Conservation (phyloP, 2,329 filamentous ascomycete species). For the Paraphoma sp. region DNA sequence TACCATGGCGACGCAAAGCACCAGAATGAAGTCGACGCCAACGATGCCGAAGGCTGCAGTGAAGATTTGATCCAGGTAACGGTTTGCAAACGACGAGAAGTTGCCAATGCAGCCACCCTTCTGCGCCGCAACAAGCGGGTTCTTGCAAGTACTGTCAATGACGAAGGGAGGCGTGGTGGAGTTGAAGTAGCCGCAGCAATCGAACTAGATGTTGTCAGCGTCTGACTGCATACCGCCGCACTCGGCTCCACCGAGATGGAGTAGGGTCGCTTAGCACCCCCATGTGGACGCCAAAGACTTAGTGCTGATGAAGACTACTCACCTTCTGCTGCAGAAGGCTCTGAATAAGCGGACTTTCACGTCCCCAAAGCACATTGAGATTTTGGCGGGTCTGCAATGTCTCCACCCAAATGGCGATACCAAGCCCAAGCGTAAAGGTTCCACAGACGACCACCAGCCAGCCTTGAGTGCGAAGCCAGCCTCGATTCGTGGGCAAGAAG, state of each 20-base stretch:
- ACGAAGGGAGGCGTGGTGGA: slow-evolving; percentile 75
- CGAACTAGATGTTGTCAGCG: slow-evolving; percentile 62
- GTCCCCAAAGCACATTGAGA: slow-evolving; percentile 67
- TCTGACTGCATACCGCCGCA: slow-evolving; percentile 14
- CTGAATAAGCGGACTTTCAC: slow-evolving; percentile 65
- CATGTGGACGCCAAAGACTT: slow-evolving; percentile 10
- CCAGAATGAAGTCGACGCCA: slow-evolving; percentile 69
- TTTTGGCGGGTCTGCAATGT: slow-evolving; percentile 72
- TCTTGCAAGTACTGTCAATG: slow-evolving; percentile 71
- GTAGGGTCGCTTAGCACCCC: slow-evolving; percentile 2
- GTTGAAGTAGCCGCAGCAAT: slow-evolving; percentile 82
- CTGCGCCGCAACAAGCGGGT: slow-evolving; percentile 72
- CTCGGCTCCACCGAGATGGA: background rate
- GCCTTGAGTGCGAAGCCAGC: slow-evolving; percentile 73
- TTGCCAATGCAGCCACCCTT: slow-evolving; percentile 72
- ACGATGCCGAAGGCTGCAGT: slow-evolving; percentile 82
- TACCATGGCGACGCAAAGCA: slow-evolving; percentile 76
- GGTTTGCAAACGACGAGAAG: slow-evolving; percentile 73
- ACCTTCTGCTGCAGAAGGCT: slow-evolving; percentile 74
- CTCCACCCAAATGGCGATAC: slow-evolving; percentile 69
- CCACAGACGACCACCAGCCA: slow-evolving; percentile 72
- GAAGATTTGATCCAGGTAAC: slow-evolving; percentile 77
- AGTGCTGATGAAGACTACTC: slow-evolving; percentile 37
- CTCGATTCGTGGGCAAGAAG: slow-evolving; percentile 68
- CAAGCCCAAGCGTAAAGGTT: slow-evolving; percentile 68